These are phyloP conservation scores for Umbelopsis vinacea DNA, from an alignment of 192 early-diverging fungal species.

Conservation along the genomic window DNA sequence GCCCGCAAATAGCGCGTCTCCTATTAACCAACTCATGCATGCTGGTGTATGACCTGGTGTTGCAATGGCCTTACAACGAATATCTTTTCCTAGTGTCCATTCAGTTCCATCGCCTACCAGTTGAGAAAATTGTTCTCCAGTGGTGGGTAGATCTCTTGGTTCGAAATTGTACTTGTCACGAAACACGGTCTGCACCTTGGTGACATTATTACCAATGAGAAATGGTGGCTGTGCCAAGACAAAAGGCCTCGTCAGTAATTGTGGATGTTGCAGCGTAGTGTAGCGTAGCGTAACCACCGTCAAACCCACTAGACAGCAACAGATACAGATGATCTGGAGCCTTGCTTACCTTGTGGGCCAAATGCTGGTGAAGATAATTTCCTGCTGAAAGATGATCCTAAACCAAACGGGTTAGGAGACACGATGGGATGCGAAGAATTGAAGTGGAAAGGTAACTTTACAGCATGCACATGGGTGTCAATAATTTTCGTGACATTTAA, in stretches of 20 bases:
- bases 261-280: too few relatives aligned
- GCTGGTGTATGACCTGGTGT: constrained; percentile 43
- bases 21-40: constrained; percentile 33
- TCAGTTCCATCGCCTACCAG: constrained; percentile 8
- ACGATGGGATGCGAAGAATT: too few relatives aligned
- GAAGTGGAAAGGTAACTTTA: not conserved
- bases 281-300: too few relatives aligned
- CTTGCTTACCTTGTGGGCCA: constrained; percentile 27
- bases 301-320: too few relatives aligned
- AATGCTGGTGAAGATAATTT: constrained; percentile 28
- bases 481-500: constrained; percentile 36
- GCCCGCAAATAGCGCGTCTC: constrained; percentile 40
- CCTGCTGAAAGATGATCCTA: constrained; percentile 43
- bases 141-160: constrained; percentile 2
- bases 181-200: constrained; percentile 32
- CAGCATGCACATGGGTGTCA: constrained; percentile 42
- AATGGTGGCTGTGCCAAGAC: constrained; percentile 26
- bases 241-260: not conserved
- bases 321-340: too few relatives aligned
- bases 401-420: not conserved
- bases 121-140: constrained; percentile 31
- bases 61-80: constrained; percentile 21
- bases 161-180: constrained; percentile 31
- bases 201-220: constrained; percentile 34
- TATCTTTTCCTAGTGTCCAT: constrained; percentile 33